phyloP scores from a whole-genome alignment of 352 stramenopile genomes.

The Phytopythium cucurbitacearum region DNA sequence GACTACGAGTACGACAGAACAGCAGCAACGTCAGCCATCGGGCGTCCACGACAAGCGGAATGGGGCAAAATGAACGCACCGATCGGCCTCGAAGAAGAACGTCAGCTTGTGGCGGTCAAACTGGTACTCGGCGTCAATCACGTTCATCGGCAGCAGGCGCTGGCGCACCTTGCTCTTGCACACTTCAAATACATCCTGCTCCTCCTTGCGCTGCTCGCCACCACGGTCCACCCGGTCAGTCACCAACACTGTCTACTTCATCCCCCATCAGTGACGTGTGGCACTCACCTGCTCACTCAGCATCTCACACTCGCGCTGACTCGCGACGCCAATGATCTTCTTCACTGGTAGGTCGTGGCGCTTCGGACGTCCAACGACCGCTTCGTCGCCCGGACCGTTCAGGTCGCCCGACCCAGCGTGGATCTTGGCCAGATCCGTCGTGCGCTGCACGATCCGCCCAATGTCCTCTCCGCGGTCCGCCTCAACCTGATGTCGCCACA shows the following conservation, averaged over 20 bases:
- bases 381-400: constrained; percentile 21
- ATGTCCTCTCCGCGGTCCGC: constrained; percentile 97
- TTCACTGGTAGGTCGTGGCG: constrained; percentile 80
- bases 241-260: not conserved
- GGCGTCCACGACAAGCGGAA: constrained; percentile 1
- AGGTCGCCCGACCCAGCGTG: constrained; percentile 24
- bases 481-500: constrained; percentile 83
- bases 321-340: constrained; percentile 92
- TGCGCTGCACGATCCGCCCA: constrained; percentile 89
- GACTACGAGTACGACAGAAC: constrained; percentile 22
- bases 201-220: constrained; percentile 80
- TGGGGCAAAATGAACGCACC: constrained; percentile 31
- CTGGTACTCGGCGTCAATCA: constrained; percentile 98
- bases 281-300: constrained; percentile 77
- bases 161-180: constrained; percentile 95
- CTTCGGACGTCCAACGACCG: constrained; percentile 44
- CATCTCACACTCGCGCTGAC: constrained; percentile 89
- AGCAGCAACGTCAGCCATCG: constrained; percentile 1
- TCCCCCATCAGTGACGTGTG: not conserved
- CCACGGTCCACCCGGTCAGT: not conserved
- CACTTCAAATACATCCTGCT: constrained; percentile 95
- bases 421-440: constrained; percentile 81
- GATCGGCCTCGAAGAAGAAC: constrained; percentile 98
- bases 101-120: constrained; percentile 98
- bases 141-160: constrained; percentile 93